Conservation (phyloP, 129 eudicot species). For the Scalesia atractyloides region DNA sequence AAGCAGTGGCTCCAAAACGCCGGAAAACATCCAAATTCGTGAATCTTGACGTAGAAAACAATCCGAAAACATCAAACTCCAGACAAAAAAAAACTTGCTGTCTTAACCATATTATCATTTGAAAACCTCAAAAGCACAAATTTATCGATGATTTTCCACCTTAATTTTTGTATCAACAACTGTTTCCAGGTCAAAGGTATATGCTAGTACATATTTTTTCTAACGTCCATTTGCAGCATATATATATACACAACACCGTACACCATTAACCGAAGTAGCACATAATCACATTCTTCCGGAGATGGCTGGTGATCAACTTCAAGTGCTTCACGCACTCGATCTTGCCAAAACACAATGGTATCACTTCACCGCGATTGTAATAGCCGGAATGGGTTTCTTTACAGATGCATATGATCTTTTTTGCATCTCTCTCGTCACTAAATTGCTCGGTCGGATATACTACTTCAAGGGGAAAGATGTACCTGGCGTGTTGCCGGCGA, state of each 20-base stretch:
- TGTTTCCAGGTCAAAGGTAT: constrained; percentile 20
- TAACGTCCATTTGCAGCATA: constrained; percentile 14
- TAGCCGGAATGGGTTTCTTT: constrained; percentile 84
- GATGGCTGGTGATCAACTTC: constrained; percentile 54
- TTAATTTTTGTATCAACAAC: background rate
- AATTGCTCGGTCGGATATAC: constrained; percentile 69
- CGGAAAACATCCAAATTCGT: background rate
- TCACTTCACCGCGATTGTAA: constrained; percentile 74
- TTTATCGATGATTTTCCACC: background rate
- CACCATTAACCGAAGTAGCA: background rate
- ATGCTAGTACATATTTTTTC: constrained; percentile 30
- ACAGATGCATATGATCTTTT: constrained; percentile 81
- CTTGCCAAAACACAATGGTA: constrained; percentile 82
- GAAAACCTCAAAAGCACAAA: constrained; percentile 15
- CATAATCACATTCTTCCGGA: background rate
- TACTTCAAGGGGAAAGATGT: constrained; percentile 40
- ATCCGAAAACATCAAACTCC: background rate
- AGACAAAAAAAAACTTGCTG: constrained; percentile 11
- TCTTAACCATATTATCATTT: background rate
- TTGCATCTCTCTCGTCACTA: constrained; percentile 73
- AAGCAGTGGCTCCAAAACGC: constrained; percentile 9
- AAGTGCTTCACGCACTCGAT: constrained; percentile 74
- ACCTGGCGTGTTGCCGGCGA: constrained; percentile 61
- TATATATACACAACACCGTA: background rate
- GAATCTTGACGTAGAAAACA: constrained; percentile 3